Percentiles rank a stretch among this genome's conserved stretches.
These are phyloP conservation scores for Chalciporus sp. DNA, from an alignment of 1,284 basidiomycete species.

Conservation along the genomic window DNA sequence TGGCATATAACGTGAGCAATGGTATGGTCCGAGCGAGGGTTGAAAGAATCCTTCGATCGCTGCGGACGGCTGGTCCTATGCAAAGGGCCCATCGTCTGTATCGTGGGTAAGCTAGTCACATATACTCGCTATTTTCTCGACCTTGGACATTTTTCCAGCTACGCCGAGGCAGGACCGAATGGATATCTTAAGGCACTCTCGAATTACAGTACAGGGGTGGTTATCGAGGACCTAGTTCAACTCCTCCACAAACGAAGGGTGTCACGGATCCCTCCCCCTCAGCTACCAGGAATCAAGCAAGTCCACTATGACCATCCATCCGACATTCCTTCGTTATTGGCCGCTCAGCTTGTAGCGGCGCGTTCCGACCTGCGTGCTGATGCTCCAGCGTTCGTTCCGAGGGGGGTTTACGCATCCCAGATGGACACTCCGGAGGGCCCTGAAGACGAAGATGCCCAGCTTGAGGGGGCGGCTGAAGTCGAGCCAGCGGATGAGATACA, in stretches of 20 bases:
- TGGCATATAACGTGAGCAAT: constrained; percentile 21
- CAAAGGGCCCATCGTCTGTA: constrained; percentile 13
- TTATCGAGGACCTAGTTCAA: constrained; percentile 27
- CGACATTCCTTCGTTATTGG: constrained; percentile 25
- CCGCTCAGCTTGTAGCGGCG: constrained; percentile 16
- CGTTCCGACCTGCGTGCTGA: constrained; percentile 18
- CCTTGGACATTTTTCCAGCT: constrained; percentile 13
- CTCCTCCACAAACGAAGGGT: constrained; percentile 21
- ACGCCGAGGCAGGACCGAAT: constrained; percentile 5
- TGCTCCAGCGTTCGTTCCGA: constrained; percentile 17
- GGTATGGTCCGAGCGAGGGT: constrained; percentile 7
- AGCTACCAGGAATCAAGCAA: constrained; percentile 16
- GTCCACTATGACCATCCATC: constrained; percentile 17
- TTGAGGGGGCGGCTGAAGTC: constrained; percentile 6
- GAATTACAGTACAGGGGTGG: constrained; percentile 19
- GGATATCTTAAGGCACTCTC: constrained; percentile 19
- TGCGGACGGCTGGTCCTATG: constrained; percentile 6
- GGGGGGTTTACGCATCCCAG: neutral
- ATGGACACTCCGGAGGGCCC: neutral
- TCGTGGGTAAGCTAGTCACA: constrained; percentile 10
- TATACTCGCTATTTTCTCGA: neutral
- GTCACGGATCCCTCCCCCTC: neutral
- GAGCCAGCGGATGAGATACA: constrained; percentile 19
- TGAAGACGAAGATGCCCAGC: constrained; percentile 1
- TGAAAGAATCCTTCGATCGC: constrained; percentile 9